phyloP scores from a whole-genome alignment of 192 early-diverging fungal genomes.

The Polychytrium aggregatum region DNA sequence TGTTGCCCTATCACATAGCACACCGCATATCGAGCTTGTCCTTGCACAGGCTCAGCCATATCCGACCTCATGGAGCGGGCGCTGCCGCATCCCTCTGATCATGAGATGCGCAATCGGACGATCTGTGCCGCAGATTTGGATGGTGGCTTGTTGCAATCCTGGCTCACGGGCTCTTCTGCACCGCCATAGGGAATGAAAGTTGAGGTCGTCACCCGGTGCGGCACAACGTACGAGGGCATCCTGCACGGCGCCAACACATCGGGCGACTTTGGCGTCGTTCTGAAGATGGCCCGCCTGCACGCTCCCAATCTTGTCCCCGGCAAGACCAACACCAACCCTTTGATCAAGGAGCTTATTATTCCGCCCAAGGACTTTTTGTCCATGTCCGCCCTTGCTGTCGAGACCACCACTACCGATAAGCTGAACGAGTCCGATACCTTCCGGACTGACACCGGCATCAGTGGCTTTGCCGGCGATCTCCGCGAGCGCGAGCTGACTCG shows the following conservation, averaged over 20 bases:
- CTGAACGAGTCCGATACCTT: slow-evolving; percentile 36
- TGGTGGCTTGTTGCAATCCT: no score
- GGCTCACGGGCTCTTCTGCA: no score
- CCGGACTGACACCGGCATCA: slow-evolving; percentile 86
- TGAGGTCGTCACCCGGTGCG: slow-evolving; percentile 41
- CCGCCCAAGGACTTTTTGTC: slow-evolving; percentile 53
- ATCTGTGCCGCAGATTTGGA: no score
- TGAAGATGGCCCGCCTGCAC: slow-evolving; percentile 40
- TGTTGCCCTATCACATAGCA: no score
- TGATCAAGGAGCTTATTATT: slow-evolving; percentile 46
- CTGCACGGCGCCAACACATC: slow-evolving; percentile 48
- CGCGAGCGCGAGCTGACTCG: slow-evolving; percentile 75
- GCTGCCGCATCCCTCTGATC: no score
- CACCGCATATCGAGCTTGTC: no score
- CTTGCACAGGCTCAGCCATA: no score
- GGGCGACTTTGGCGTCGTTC: slow-evolving; percentile 51
- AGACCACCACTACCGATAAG: background rate
- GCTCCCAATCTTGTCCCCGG: background rate
- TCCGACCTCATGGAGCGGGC: no score
- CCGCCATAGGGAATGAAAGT: slow-evolving; percentile 69
- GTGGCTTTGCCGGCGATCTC: slow-evolving; percentile 42
- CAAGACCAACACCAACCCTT: background rate
- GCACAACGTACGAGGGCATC: slow-evolving; percentile 56
- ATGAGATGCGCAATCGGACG: no score
- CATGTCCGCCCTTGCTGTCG: slow-evolving; percentile 15